A percentile compares a stretch with the other conserved stretches of the same genome.
Evolutionary conservation across 164 flowering plant genomes (phyloP).

Genomic region (Echeveria elegans): DNA sequence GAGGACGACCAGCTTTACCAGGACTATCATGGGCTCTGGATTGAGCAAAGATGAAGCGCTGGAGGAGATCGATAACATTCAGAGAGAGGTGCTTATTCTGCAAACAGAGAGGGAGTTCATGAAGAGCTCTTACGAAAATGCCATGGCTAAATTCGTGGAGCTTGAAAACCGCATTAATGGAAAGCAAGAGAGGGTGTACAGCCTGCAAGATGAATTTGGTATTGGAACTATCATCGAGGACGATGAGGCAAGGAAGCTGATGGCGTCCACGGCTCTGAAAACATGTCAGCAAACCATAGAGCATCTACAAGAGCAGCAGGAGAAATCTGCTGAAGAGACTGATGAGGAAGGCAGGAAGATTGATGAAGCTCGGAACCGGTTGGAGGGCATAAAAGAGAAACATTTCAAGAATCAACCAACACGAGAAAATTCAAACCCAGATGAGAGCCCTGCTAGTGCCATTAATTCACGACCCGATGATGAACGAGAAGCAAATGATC

Average conservation of each 20-base stretch:
- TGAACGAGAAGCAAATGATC: slow-evolving; percentile 19
- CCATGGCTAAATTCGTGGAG: slow-evolving; percentile 46
- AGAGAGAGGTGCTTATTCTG: slow-evolving; percentile 48
- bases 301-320: slow-evolving; percentile 48
- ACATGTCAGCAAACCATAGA: slow-evolving; percentile 53
- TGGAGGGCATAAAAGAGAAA: slow-evolving; percentile 25
- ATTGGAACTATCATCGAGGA: slow-evolving; percentile 50
- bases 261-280: slow-evolving; percentile 57
- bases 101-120: slow-evolving; percentile 84
- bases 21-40: slow-evolving; percentile 25
- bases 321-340: slow-evolving; percentile 36
- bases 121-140: slow-evolving; percentile 48
- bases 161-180: slow-evolving; percentile 55
- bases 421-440: slow-evolving; percentile 12
- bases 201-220: slow-evolving; percentile 64
- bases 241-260: slow-evolving; percentile 60
- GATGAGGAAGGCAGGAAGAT: slow-evolving; percentile 34
- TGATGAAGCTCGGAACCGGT: slow-evolving; percentile 32
- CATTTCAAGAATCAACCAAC: slow-evolving; percentile 14
- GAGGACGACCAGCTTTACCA: slow-evolving; percentile 13
- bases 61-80: slow-evolving; percentile 46
- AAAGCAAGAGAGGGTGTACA: slow-evolving; percentile 40
- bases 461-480: slow-evolving; percentile 9
- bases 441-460: background rate
- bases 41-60: slow-evolving; percentile 38